Conservation (phyloP, 768 basidiomycete genomes). For the Tubosaeta sp. region DNA sequence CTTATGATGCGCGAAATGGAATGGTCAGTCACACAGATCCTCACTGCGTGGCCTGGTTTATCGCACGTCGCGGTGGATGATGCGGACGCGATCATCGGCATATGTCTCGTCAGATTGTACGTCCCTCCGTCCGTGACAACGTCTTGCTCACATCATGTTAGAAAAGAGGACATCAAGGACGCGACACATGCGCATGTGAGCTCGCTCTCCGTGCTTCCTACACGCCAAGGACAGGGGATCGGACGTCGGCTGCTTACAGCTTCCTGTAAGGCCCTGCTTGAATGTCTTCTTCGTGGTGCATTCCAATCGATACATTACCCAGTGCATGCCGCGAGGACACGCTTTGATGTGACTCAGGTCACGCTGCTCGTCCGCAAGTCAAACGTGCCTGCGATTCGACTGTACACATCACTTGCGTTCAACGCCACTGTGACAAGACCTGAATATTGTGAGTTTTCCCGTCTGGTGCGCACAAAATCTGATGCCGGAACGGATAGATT, state of each 20-base stretch:
- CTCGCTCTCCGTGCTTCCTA: slow-evolving; percentile 3
- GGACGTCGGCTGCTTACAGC: slow-evolving; percentile 2
- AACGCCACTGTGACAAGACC: neutral
- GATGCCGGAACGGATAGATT: neutral
- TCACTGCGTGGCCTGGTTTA: neutral
- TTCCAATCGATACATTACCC: neutral
- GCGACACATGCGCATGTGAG: slow-evolving; percentile 5
- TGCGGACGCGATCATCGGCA: slow-evolving; percentile 1
- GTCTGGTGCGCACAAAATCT: neutral
- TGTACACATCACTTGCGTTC: slow-evolving; percentile 6
- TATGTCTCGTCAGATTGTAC: slow-evolving; percentile 10
- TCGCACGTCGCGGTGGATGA: neutral
- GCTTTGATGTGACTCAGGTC: slow-evolving; percentile 2
- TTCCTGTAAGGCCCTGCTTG: neutral
- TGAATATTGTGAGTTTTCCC: neutral
- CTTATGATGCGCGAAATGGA: neutral
- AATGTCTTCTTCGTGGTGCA: neutral
- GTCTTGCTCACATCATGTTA: neutral
- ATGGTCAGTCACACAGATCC: neutral
- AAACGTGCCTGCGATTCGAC: slow-evolving; percentile 8
- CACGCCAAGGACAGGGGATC: slow-evolving; percentile 5
- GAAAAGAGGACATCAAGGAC: slow-evolving; percentile 5
- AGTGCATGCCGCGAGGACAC: neutral
- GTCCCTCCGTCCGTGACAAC: neutral
- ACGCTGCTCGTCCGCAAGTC: slow-evolving; percentile 6